Conservation (phyloP, 169 alveolate species). For the Cryptosporidium ryanae region DNA sequence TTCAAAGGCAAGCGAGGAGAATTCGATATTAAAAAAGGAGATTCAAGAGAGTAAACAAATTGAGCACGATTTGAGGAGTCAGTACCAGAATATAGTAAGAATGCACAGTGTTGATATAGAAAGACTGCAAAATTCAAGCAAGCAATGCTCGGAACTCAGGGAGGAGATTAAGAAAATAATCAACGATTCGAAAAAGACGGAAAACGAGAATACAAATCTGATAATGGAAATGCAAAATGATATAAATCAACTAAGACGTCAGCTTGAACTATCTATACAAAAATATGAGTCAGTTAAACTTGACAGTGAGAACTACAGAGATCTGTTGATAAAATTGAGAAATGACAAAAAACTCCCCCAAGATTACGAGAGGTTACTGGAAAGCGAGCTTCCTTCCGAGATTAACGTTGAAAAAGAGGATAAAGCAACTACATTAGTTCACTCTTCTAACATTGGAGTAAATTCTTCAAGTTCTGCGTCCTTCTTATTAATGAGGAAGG, state of each 20-base stretch:
- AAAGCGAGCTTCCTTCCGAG: background rate
- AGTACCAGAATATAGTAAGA: constrained; percentile 68
- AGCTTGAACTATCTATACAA: constrained; percentile 28
- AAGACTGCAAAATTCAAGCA: constrained; percentile 44
- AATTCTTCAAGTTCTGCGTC: constrained; percentile 47
- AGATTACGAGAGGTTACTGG: background rate
- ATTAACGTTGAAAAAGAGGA: constrained; percentile 9
- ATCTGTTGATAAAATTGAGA: constrained; percentile 20
- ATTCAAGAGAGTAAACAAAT: constrained; percentile 23
- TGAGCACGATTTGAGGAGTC: constrained; percentile 59
- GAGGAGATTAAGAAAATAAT: constrained; percentile 6
- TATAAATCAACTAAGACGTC: constrained; percentile 36
- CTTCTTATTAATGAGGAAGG: constrained; percentile 45
- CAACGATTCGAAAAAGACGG: constrained; percentile 30
- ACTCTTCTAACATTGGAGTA: background rate
- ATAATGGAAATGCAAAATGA: constrained; percentile 63
- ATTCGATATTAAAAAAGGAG: constrained; percentile 20
- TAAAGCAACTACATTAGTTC: background rate
- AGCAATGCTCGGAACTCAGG: constrained; percentile 29
- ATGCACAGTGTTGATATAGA: constrained; percentile 66
- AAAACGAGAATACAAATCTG: constrained; percentile 29
- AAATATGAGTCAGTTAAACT: constrained; percentile 31
- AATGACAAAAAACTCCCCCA: constrained; percentile 12
- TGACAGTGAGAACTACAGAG: constrained; percentile 16
- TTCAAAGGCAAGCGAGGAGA: constrained; percentile 7